Base-by-base conservation (phyloP, 2,329 filamentous ascomycete genomes). In the Ophiosphaerella herpotricha region DNA sequence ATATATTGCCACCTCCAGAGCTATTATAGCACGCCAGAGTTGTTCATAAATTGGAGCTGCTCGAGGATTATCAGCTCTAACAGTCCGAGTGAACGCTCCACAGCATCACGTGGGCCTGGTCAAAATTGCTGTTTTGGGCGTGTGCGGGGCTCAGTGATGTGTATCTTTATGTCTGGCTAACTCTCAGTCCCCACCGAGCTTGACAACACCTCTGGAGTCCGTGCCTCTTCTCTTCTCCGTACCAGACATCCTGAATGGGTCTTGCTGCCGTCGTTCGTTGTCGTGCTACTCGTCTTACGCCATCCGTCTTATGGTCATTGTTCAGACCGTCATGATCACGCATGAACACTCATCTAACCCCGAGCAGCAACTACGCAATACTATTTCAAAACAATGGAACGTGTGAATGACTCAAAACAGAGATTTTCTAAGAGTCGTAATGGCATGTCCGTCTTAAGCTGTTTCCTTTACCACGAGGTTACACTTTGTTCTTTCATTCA, bases 371-470 rank as follows among this genome's bases (percentile, higher is more conserved):
- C 29, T 26, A 12, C 12, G 8, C 7, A 26, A 29, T 24, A 23
- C 9, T 16, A 40, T 40, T 9, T 16, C 16, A 12, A 39, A 43
- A 37, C 26, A 32, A 55, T 52, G 45, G 39, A 48, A 34, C 40
- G 32, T 12, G 31, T 21, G 13, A 44, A 29, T 40, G 31, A 46
- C n/a, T 18, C 48, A 11, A 55, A 46, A 31, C 48, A 55, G 29
- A 51, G 43, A 40, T 55, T 55, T 39, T 55, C 52, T 5, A 55
- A 49, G 43, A 55, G 48, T 52, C 48, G 52, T 34, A 51, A 55
- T 55, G 52, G 52, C 52, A 55, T 52, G 52, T 48, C 37, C 45
- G 48, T 52, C 48, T 49, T 40, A 23, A 39, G 47, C 39, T 46
- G 48, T 51, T 55, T 46, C 44, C 42, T 55, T 46, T n/a, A 16